A percentile compares a stretch with the other conserved stretches of the same genome.
Conservation (phyloP, 768 basidiomycete species). For the Lactifluus volemus region DNA sequence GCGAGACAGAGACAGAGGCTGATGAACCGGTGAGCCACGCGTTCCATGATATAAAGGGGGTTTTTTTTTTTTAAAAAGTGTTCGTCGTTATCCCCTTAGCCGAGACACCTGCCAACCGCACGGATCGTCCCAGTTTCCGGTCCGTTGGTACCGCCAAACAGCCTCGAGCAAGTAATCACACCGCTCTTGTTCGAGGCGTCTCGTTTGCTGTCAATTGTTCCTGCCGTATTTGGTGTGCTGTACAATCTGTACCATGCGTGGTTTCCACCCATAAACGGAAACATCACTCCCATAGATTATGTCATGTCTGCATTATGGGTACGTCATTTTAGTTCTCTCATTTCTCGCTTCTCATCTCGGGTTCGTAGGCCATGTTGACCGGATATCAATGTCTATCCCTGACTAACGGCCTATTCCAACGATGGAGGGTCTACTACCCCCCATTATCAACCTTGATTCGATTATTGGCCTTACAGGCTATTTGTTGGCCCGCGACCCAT, state of each 20-base stretch:
- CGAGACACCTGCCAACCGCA: constrained; percentile 59
- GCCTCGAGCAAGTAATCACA: constrained; percentile 39
- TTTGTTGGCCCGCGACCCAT: constrained; percentile 94
- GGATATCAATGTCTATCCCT: constrained; percentile 84
- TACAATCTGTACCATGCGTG: constrained; percentile 51
- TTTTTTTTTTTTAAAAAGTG: not conserved
- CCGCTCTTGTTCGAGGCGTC: constrained; percentile 62
- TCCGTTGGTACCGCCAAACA: constrained; percentile 41
- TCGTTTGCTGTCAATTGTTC: constrained; percentile 62
- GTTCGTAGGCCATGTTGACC: constrained; percentile 73
- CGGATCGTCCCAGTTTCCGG: constrained; percentile 46
- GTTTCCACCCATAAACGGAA: constrained; percentile 32
- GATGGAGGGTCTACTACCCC: constrained; percentile 90
- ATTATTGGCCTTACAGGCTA: constrained; percentile 85
- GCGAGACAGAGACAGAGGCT: constrained; percentile 72
- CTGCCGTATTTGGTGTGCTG: constrained; percentile 57
- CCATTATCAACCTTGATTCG: constrained; percentile 84
- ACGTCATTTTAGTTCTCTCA: constrained; percentile 19
- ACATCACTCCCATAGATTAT: constrained; percentile 48
- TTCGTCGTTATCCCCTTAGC: constrained; percentile 28
- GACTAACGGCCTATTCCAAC: constrained; percentile 79
- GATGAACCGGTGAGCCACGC: constrained; percentile 61
- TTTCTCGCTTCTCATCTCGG: constrained; percentile 45
- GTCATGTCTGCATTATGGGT: constrained; percentile 68
- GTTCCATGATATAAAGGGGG: not conserved